Base-by-base conservation (phyloP, 345 rosid species). In the Toxicodendron radicans region DNA sequence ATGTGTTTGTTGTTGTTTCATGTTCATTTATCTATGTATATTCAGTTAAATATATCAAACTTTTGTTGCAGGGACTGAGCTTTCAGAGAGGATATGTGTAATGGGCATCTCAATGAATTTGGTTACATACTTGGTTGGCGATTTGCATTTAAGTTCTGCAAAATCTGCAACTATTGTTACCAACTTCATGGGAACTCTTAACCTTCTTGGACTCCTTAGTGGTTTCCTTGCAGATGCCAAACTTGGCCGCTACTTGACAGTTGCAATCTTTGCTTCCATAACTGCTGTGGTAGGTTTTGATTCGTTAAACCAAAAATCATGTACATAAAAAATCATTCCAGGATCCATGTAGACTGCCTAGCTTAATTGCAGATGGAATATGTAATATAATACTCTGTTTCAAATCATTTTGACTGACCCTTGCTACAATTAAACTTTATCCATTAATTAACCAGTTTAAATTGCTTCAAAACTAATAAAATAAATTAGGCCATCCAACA, bases 221-320 rank as follows among this genome's bases (percentile, higher is more conserved):
- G 99, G 99, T 21, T 95, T 95, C 85, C 68, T 95, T 67, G 99
- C 99, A 5, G 99, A 95, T 62, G 95, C 99, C 38, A 91, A 84
- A 70, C 90, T 95, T 8, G 97, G 97, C 59, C 90, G 97, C 10
- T 95, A 90, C 87, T 70, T 79, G 75, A 88, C 92, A 21, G 93
- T 95, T 35, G 86, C 91, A 64, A 82, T 91, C 75, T 88, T 84
- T 68, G 87, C 92, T 66, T 73, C 85, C 58, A 73, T 95, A 56
- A 82, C 95, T 35, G 91, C 97, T 66, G 32, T 91, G 88, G 97
- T 92, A 72, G 81, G 82, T 11, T 60, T 45, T 32, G 32, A 48
- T 46, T 56, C 21, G 7, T n/a, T 23, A 10, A 11, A 66, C 32
- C 46, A 38, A 62, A 62, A 35, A 5, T 9, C 48, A 7, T 38